These are phyloP conservation scores for Thelephora terrestris DNA, from an alignment of 1,284 basidiomycete species.

Conservation along the genomic window DNA sequence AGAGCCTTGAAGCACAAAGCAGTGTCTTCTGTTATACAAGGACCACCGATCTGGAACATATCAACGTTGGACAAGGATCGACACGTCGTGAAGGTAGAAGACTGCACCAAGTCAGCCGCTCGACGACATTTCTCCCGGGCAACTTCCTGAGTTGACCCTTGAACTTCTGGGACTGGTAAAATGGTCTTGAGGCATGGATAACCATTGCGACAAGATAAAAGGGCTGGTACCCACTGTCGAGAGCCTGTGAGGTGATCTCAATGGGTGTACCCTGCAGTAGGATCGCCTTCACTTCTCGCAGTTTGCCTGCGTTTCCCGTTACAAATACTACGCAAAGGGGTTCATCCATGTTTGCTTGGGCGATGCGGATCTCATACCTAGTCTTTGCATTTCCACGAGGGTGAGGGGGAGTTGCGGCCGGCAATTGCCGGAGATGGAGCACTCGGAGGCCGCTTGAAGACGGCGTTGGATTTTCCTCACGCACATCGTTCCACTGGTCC, in stretches of 20 bases:
- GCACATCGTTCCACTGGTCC: too few relatives aligned
- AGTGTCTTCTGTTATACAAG: conserved; percentile 96
- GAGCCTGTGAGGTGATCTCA: conserved; percentile 54
- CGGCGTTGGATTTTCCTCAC: too few relatives aligned
- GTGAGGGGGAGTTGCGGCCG: too few relatives aligned
- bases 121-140: conserved; percentile 80
- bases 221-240: conserved; percentile 47
- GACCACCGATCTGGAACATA: conserved; percentile 53
- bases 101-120: conserved; percentile 69
- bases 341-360: too few relatives aligned
- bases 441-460: too few relatives aligned
- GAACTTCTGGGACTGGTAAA: conserved; percentile 80
- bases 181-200: not conserved
- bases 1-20: conserved; percentile 88
- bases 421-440: too few relatives aligned
- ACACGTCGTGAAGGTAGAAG: not conserved
- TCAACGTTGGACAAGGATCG: not conserved
- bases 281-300: conserved; percentile 80
- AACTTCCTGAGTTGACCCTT: conserved; percentile 88
- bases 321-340: conserved; percentile 66
- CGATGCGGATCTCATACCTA: too few relatives aligned
- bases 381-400: too few relatives aligned
- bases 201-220: not conserved
- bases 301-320: conserved; percentile 91
- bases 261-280: conserved; percentile 50